Conservation (phyloP, 805 yeast species). For the Myxozyma kluyveri region DNA sequence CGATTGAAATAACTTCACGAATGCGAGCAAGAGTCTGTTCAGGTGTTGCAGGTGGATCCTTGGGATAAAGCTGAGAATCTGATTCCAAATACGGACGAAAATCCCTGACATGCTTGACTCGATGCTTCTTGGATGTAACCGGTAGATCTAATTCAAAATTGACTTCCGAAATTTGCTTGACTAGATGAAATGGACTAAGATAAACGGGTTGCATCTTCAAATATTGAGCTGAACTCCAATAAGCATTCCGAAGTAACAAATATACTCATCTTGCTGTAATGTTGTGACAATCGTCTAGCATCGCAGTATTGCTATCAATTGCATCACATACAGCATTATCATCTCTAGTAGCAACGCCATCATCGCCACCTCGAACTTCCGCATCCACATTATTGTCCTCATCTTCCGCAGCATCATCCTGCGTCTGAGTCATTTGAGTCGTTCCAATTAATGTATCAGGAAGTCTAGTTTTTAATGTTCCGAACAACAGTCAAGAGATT, state of each 20-base stretch:
- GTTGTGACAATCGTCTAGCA: no score
- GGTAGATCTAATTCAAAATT: slow-evolving; percentile 1
- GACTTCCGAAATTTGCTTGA: neutral
- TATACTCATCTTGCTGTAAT: no score
- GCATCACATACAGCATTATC: no score
- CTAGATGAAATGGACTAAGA: slow-evolving; percentile 2
- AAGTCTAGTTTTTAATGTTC: no score
- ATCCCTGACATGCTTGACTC: neutral
- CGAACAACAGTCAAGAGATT: no score
- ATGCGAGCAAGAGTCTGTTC: neutral
- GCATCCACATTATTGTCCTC: no score
- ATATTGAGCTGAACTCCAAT: neutral
- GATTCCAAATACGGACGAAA: neutral
- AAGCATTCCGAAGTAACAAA: slow-evolving; percentile 4
- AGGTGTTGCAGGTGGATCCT: neutral
- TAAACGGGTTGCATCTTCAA: slow-evolving; percentile 4
- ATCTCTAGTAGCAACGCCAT: no score
- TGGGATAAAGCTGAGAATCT: neutral
- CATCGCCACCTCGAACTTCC: no score
- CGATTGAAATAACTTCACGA: slow-evolving; percentile 2
- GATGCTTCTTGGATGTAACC: neutral
- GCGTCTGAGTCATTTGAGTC: no score
- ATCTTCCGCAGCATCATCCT: no score
- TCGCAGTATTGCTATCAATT: no score
- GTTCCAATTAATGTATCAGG: no score